Percentiles rank a stretch among this genome's conserved stretches.
phyloP scores from a whole-genome alignment of 1,284 basidiomycete genomes.

The Ganoderma lucidum region DNA sequence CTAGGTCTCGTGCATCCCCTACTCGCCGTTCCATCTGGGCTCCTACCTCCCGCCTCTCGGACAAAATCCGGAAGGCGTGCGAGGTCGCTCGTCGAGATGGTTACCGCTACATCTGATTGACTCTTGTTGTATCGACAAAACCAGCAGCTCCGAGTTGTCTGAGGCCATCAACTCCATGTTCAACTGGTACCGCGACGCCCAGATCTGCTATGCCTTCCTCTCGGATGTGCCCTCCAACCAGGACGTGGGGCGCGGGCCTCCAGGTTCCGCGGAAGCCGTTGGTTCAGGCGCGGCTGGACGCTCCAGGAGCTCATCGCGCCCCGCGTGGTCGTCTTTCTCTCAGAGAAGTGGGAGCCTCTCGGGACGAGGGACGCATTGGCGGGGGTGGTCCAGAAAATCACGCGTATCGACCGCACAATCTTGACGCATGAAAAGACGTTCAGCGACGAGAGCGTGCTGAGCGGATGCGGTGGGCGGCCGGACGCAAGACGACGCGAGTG shows the following conservation, averaged over 20 bases:
- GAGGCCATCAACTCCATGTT: slow-evolving; percentile 20
- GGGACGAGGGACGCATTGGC: slow-evolving; percentile 1
- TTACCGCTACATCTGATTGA: slow-evolving; percentile 11
- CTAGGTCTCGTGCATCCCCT: neutral
- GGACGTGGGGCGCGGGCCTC: neutral
- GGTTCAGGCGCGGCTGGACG: slow-evolving; percentile 10
- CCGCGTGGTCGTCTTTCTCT: slow-evolving; percentile 4
- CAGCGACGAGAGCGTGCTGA: neutral
- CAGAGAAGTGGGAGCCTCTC: neutral
- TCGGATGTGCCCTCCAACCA: slow-evolving; percentile 6
- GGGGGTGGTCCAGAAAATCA: neutral
- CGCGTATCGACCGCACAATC: neutral
- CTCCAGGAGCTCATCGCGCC: slow-evolving; percentile 17
- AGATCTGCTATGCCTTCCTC: slow-evolving; percentile 17
- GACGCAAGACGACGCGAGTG: slow-evolving; percentile 1
- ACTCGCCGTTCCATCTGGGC: neutral
- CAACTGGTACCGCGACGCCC: slow-evolving; percentile 6
- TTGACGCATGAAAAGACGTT: neutral
- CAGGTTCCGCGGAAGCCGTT: neutral
- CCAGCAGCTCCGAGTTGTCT: slow-evolving; percentile 14
- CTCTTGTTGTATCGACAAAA: slow-evolving; percentile 21
- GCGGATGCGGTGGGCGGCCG: slow-evolving; percentile 10
- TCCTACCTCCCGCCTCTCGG: neutral
- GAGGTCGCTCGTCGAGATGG: slow-evolving; percentile 3
- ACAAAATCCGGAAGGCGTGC: slow-evolving; percentile 11